Base-by-base conservation (phyloP, 176 grass and related monocot species). In the Hsuehochloa calcarea region DNA sequence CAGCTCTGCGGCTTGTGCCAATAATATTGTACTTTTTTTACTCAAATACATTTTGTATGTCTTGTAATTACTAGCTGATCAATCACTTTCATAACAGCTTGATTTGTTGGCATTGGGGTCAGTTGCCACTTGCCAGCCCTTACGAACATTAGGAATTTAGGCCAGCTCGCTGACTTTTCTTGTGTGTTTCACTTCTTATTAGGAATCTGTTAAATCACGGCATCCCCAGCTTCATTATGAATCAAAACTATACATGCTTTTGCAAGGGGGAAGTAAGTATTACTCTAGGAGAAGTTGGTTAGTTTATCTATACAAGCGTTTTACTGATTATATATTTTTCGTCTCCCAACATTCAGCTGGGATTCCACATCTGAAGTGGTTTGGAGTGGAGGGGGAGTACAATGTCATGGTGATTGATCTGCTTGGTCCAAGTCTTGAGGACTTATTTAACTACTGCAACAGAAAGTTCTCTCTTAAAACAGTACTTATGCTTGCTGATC, bases 341-440 rank as follows among this genome's bases (percentile, higher is more conserved):
- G 37, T 6, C 52, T 72, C 14, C 14, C 74, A 58, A 79, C 67
- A 46, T 82, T 25, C 74, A 90, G 90, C 85, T 83, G 90, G 92
- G 10, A 79, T 94, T 64, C 85, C 93, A 50, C 91, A 93, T 85
- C 72, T 95, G n/a, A 95, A 95, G 80, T 95, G 93, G 93, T 95
- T 93, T 26, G 93, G 93, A 0, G 80, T 93, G 0, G 93, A 93
- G 82, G 91, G 93, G 12, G 93, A 95, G 79, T 91, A 95, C 83
- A 95, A 93, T 87, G 88, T 92, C 26, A 81, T 95, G 93, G 93
- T 93, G 61, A 95, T 95, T 68, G 93, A 95, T 80, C 78, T 95
- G 4, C 93, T 95, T 77, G 93, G 93, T 41, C 88, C 93, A 64
- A 95, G 93, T 68, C 76, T 95, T n/a, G 93, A 95, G 82, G 93